Percentiles rank a stretch among this genome's conserved stretches.
These are phyloP conservation scores for Gloeopeniophorella convolvens DNA, from an alignment of 768 basidiomycete genomes.

Conservation along the genomic window DNA sequence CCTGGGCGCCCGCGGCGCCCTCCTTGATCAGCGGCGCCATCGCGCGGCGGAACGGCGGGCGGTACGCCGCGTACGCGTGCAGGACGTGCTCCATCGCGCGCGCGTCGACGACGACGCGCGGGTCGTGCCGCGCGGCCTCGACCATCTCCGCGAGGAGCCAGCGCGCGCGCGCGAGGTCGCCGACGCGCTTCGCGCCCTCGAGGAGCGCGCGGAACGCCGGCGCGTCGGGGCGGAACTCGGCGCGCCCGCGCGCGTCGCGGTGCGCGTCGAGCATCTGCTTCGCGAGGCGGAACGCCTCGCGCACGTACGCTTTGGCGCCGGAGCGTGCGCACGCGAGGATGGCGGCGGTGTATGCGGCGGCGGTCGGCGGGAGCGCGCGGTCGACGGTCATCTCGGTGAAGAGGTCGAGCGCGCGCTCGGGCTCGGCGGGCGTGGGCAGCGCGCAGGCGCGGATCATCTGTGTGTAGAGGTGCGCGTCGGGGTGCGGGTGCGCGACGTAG, in stretches of 20 bases:
- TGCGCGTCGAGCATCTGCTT: slow-evolving; percentile 81
- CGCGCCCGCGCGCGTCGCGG: slow-evolving; percentile 55
- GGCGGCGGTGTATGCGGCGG: slow-evolving; percentile 69
- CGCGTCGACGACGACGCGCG: slow-evolving; percentile 43
- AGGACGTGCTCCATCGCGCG: slow-evolving; percentile 79
- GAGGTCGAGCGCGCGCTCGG: slow-evolving; percentile 87
- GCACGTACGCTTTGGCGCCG: slow-evolving; percentile 55
- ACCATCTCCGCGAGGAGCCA: slow-evolving; percentile 92
- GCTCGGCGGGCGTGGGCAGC: slow-evolving; percentile 56
- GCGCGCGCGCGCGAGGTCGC: slow-evolving; percentile 74
- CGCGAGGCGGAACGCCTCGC: slow-evolving; percentile 79
- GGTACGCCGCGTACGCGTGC: slow-evolving; percentile 80
- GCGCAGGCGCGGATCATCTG: slow-evolving; percentile 88
- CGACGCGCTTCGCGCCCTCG: slow-evolving; percentile 81
- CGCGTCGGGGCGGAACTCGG: slow-evolving; percentile 52
- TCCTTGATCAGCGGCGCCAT: slow-evolving; percentile 38
- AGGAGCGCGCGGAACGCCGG: slow-evolving; percentile 78
- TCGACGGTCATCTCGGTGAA: slow-evolving; percentile 90
- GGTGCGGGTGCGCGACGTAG: slow-evolving; percentile 83
- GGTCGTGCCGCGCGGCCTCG: slow-evolving; percentile 25
- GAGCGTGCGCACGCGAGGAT: slow-evolving; percentile 75
- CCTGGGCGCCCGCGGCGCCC: not conserved
- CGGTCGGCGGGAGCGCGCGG: slow-evolving; percentile 52
- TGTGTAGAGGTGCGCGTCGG: slow-evolving; percentile 66
- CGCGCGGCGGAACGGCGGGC: slow-evolving; percentile 56